Base-by-base conservation (phyloP, 2,329 filamentous ascomycete species). In the Botrytis byssoidea region DNA sequence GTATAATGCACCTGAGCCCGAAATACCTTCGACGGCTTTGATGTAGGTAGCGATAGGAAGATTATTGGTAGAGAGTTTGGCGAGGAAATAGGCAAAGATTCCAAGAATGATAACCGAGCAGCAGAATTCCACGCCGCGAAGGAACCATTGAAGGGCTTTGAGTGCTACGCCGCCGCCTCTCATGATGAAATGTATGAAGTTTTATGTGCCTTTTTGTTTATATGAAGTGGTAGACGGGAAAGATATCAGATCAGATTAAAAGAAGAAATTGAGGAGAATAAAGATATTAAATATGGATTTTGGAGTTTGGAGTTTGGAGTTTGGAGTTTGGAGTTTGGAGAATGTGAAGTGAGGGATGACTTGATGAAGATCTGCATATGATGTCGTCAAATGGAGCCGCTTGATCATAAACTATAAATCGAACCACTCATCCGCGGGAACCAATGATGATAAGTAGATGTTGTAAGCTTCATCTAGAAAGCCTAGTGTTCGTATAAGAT, bases 21-120 rank as follows among this genome's bases (percentile, higher is more conserved):
- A 88, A 74, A 98, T 90, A 76, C 93, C 93, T 79, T 91, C 90
- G 73, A 96, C 92, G 42, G 93, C 93, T 73, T 91, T 90, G 74
- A 91, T 84, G 84, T 88, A 91, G 77, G 83, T 88, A 29, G 87
- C 85, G 77, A 95, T 94, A 74, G 80, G 73, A 22, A 91, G 82
- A 77, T 90, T 79, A 83, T 93, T 89, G 79, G 91, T 88, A 75
- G 88, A 82, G 22, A 95, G 88, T 14, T 92, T 88, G 14, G 92
- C 89, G 68, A 98, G 89, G 86, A 94, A 97, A 86, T 97, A 97
- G 68, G 90, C 91, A 86, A 92, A 95, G 79, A 96, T 88, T 77
- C 88, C 92, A 75, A 98, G 88, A 75, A 95, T 88, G 77, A 97
- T 86, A 74, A 87, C 89, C 14, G 91, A 86, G 82, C 90, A 93